These are phyloP conservation scores for Zygoascus meyerae DNA, from an alignment of 1,139 yeast genomes.

Conservation along the genomic window DNA sequence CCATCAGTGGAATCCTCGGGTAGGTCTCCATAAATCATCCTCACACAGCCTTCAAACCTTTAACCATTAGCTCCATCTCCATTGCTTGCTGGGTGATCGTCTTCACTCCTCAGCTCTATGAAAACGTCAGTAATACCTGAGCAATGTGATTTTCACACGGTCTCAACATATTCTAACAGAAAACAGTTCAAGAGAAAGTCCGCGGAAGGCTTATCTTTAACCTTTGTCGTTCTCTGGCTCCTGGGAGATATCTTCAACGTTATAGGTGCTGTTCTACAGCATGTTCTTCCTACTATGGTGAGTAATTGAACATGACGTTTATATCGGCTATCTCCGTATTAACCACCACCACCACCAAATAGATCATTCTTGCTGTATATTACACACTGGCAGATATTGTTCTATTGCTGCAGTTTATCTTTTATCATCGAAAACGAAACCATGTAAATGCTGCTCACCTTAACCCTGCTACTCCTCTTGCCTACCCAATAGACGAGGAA, in stretches of 20 bases:
- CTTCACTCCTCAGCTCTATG: conserved; percentile 94
- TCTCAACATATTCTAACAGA: background rate
- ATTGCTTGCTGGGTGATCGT: conserved; percentile 97
- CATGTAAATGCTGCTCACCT: conserved; percentile 71
- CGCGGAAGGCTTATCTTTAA: conserved; percentile 77
- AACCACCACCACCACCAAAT: conserved; percentile 8
- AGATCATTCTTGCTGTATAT: conserved; percentile 74
- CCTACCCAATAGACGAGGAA: conserved; percentile 34
- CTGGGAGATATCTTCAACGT: conserved; percentile 90
- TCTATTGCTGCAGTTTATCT: conserved; percentile 71
- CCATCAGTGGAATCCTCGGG: conserved; percentile 83
- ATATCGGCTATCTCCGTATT: background rate
- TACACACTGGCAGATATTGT: conserved; percentile 88
- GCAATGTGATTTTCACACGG: background rate
- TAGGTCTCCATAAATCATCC: conserved; percentile 18
- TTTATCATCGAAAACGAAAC: conserved; percentile 45
- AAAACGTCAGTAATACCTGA: conserved; percentile 43
- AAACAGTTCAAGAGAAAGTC: conserved; percentile 62
- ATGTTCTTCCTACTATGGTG: conserved; percentile 82
- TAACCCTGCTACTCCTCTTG: conserved; percentile 84
- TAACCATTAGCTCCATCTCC: conserved; percentile 55
- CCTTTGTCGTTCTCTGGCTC: conserved; percentile 81
- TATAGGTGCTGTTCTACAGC: conserved; percentile 80
- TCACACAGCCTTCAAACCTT: background rate
- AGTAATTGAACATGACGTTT: background rate